phyloP scores from a whole-genome alignment of 305 asterid species.

The Ajuga reptans region DNA sequence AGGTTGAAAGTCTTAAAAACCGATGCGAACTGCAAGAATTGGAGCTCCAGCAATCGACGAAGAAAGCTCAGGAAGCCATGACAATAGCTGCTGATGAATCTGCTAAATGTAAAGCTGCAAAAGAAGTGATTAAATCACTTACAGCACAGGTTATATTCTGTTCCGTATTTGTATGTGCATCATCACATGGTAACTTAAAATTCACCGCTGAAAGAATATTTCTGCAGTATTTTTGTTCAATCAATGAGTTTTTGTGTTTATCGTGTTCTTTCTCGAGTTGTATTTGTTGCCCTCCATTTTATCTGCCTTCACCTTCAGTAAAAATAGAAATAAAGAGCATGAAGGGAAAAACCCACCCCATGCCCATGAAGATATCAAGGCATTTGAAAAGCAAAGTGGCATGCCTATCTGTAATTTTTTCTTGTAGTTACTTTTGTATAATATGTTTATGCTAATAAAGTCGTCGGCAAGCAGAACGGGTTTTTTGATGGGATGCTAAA shows the following conservation, averaged over 20 bases:
- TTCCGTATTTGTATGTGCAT: not conserved
- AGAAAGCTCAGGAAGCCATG: constrained; percentile 79
- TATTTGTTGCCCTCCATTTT: not conserved
- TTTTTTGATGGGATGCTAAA: too few relatives aligned
- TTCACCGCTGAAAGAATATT: not conserved
- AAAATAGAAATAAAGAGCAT: not conserved
- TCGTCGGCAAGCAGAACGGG: too few relatives aligned
- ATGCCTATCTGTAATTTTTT: too few relatives aligned
- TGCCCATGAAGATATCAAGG: not conserved
- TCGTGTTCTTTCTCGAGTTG: not conserved
- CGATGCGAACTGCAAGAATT: constrained; percentile 66
- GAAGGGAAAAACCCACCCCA: not conserved
- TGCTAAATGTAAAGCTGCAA: constrained; percentile 85
- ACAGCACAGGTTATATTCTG: constrained; percentile 60
- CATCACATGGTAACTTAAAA: not conserved
- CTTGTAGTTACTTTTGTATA: too few relatives aligned
- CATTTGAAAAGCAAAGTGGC: too few relatives aligned
- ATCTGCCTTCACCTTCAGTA: not conserved
- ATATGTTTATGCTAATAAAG: too few relatives aligned
- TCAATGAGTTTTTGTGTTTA: not conserved
- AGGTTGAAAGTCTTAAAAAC: constrained; percentile 55
- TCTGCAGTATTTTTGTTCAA: not conserved
- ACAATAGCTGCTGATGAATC: constrained; percentile 80
- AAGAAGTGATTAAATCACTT: constrained; percentile 89
- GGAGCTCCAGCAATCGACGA: constrained; percentile 62